A percentile compares a stretch with the other conserved stretches of the same genome.
phyloP scores from a whole-genome alignment of 345 rosid species.

The Isatis tinctoria region DNA sequence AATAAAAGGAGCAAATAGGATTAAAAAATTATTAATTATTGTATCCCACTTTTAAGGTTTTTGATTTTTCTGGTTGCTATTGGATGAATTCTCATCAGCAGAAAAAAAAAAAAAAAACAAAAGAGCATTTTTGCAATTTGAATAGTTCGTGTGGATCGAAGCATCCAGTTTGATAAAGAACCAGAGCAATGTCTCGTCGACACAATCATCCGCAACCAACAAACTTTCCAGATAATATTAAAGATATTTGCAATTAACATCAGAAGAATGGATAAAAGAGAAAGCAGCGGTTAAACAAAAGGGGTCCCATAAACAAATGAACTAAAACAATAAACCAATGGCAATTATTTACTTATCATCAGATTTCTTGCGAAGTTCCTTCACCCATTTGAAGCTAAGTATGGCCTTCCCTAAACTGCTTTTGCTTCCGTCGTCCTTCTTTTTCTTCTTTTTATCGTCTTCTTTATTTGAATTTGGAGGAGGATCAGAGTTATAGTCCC shows the following conservation, averaged over 20 bases:
- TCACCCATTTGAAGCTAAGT: constrained; percentile 29
- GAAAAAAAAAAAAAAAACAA: no score
- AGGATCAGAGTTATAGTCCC: constrained; percentile 32
- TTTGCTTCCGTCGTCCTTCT: constrained; percentile 23
- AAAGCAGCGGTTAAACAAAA: not conserved
- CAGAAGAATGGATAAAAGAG: not conserved
- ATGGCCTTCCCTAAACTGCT: constrained; percentile 21
- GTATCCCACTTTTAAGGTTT: not conserved
- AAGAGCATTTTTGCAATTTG: not conserved
- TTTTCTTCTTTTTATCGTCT: constrained; percentile 23
- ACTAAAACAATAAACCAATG: not conserved
- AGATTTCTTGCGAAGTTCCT: constrained; percentile 30
- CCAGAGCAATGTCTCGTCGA: not conserved
- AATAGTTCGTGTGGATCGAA: not conserved
- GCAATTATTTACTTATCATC: constrained; percentile 14
- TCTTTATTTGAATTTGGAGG: constrained; percentile 23
- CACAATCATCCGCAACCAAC: not conserved
- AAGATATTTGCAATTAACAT: not conserved
- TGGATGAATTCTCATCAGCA: not conserved
- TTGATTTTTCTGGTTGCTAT: not conserved
- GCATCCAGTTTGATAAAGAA: constrained; percentile 6
- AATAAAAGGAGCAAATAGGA: not conserved
- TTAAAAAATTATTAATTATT: not conserved
- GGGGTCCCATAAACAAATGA: not conserved
- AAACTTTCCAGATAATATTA: not conserved